Evolutionary conservation across 2,329 filamentous ascomycete genomes (phyloP).

Genomic region (Scleromitrula shiraiana): DNA sequence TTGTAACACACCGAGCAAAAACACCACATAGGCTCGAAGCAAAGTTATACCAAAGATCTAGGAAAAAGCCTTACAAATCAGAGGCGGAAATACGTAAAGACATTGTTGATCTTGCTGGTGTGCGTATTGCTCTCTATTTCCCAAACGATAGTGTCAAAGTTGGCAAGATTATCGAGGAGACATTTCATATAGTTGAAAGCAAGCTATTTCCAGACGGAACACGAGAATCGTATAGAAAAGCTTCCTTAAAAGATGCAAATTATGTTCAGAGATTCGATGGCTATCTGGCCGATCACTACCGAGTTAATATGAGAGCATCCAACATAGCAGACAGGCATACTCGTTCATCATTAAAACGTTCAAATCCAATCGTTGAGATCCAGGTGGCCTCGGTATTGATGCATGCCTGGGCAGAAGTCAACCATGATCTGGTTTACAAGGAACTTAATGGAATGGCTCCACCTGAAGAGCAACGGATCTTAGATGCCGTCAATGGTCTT

Average conservation of each 20-base stretch:
- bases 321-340: constrained; percentile 2
- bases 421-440: constrained; percentile 14
- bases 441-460: background rate
- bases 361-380: constrained; percentile 6
- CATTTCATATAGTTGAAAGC: constrained; percentile 6
- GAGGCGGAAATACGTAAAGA: constrained; percentile 7
- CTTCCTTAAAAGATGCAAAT: background rate
- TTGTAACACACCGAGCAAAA: constrained; percentile 11
- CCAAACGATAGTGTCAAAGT: constrained; percentile 11
- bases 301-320: constrained; percentile 8
- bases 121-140: constrained; percentile 14
- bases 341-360: constrained; percentile 4
- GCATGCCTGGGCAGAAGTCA: constrained; percentile 13
- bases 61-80: background rate
- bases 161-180: constrained; percentile 11
- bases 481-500: constrained; percentile 12
- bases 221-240: background rate
- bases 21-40: constrained; percentile 8
- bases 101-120: constrained; percentile 12
- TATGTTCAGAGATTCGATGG: constrained; percentile 10
- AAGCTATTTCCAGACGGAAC: constrained; percentile 2
- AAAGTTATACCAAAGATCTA: constrained; percentile 1
- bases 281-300: constrained; percentile 12
- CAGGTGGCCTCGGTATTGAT: background rate
- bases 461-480: constrained; percentile 8